Evolutionary conservation across 1,284 basidiomycete species (phyloP), one percentile per base, ranked within the genome.

Genomic region (Ceratobasidium sp.): DNA sequence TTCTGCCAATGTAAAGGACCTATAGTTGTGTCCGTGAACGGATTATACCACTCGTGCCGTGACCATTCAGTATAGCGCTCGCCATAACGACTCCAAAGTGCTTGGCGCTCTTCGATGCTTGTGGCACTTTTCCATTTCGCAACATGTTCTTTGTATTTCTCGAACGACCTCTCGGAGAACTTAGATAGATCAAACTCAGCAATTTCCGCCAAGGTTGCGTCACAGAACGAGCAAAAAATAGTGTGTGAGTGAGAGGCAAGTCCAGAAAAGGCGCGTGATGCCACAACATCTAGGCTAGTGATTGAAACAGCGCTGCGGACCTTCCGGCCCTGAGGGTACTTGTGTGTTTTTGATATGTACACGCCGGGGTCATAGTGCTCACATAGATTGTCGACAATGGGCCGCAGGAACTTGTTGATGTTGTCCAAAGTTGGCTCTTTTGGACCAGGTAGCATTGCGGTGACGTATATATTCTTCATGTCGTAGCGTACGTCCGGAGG

Each of bases 391-490:
- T 84, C 81, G 2, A 86, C 80, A 4, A 87, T 51, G 3, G 83
- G 84, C 26, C 51, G 23, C 0, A 87, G 63, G 70, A 83, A 82
- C 44, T 83, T 82, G 72, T 86, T 85, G 42, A 86, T 73, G 23
- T 82, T 58, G 18, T 81, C 64, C 3, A 77, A 46, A 4, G 67
- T 63, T 3, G 80, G 82, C 64, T 82, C 80, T 15, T 55, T 23
- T n/a, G 81, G 82, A 2, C 82, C 82, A 3, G 83, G 86, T 84
- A 83, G 83, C 20, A 87, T 80, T 3, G 85, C 85, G 9, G 83
- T 84, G 9, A 87, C 81, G 77, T 82, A 87, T n/a, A 87, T 81
- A 69, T 87, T 86, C 71, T 87, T 84, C 2, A 80, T 67, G 26
- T 82, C 80, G 77, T 84, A 84, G 1, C 86, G 84, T 15, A 85